Evolutionary conservation across 1,284 basidiomycete genomes (phyloP).

Genomic region (Sporisorium iseilematis-ciliati): DNA sequence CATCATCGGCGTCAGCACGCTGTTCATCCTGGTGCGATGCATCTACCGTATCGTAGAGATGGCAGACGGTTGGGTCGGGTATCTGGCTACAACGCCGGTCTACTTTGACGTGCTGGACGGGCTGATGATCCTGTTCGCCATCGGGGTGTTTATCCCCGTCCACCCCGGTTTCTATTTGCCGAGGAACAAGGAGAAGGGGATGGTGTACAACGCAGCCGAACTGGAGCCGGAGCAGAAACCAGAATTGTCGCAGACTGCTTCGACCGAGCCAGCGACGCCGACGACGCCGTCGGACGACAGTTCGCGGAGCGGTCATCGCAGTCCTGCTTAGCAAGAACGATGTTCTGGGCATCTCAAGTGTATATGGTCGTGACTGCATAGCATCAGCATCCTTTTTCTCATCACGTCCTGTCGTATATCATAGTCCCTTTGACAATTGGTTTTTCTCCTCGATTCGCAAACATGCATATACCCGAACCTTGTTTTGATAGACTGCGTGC

Average conservation of each 20-base stretch:
- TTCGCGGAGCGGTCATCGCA: constrained; percentile 16
- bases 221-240: constrained; percentile 13
- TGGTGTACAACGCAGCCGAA: constrained; percentile 27
- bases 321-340: background rate
- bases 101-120: constrained; percentile 46
- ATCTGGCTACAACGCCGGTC: constrained; percentile 36
- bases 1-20: constrained; percentile 36
- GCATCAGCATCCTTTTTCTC: too few relatives aligned
- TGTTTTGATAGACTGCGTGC: too few relatives aligned
- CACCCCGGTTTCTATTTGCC: constrained; percentile 40
- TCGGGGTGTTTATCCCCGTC: constrained; percentile 45
- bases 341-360: too few relatives aligned
- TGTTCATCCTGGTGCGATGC: constrained; percentile 48
- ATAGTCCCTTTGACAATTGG: too few relatives aligned
- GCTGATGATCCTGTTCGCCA: constrained; percentile 46
- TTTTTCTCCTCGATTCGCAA: too few relatives aligned
- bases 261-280: background rate
- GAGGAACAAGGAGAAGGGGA: constrained; percentile 17
- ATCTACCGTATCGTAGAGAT: constrained; percentile 55
- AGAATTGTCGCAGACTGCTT: constrained; percentile 2
- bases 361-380: too few relatives aligned
- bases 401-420: too few relatives aligned
- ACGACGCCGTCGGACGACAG: constrained; percentile 8
- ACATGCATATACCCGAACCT: too few relatives aligned
- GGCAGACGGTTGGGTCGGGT: constrained; percentile 46